Base-by-base conservation (phyloP, 2,329 filamentous ascomycete species). In the Ophiostoma angusticollis region DNA sequence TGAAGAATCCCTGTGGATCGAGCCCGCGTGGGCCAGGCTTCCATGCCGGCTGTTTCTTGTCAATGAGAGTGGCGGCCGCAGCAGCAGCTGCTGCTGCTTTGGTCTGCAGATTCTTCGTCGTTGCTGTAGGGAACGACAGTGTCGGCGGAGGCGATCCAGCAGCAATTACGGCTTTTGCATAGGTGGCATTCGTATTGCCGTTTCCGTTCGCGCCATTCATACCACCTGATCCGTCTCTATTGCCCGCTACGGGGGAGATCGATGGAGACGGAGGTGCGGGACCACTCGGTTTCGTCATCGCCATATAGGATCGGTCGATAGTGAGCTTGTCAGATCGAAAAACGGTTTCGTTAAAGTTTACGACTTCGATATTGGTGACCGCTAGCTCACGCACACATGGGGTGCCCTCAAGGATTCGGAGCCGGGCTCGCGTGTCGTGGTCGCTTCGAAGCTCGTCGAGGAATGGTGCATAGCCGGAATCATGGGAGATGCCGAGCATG, bases 401-500 rank as follows among this genome's bases (percentile, higher is more conserved):
- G 6, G 55, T 52, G 4, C 72, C 72, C 48, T 77, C 72, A 17
- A 78, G 55, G 17, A 78, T 58, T 32, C 62, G 66, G 41, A 78
- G 57, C 37, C 66, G 65, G 23, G 58, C 49, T 17, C 59, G 60
- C 17, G 53, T 58, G 7, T 51, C 48, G 9, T 64, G 56, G 27
- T 72, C 65, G 31, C 60, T 58, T 18, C 69, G 55, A 4, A 77
- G 55, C 43, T 73, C 66, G 47, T 73, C 66, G 16, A 80, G 54
- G 46, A 78, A 72, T 8, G 72, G 65, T 5, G 70, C 70, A 49
- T 78, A 79, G 7, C 67, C 66, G 19, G 70, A 61, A 50, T 79
- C 73, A 48, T 78, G 74, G 2, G 72, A 76, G 36, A 78, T 64
- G 32, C 74, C 76, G 25, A 80, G 59, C 24, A 78, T 55, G 34